phyloP scores from a whole-genome alignment of 331 rosid species.

The Acacia concinna region DNA sequence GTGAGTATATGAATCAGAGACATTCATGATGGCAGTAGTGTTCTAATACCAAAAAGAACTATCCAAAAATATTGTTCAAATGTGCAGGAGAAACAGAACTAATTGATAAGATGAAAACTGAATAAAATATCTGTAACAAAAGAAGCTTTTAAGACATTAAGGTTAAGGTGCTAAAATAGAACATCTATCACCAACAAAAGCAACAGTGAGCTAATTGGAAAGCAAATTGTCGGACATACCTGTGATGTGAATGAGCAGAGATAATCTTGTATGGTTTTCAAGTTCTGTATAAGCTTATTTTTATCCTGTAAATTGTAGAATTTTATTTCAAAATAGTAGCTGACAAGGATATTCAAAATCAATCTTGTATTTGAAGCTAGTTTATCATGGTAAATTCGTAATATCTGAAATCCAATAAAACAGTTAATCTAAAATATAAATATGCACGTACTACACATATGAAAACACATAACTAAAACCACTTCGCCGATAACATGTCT shows the following conservation, averaged over 20 bases:
- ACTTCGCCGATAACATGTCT: not conserved
- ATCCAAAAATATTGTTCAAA: not conserved
- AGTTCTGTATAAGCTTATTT: constrained; percentile 70
- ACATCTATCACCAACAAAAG: not conserved
- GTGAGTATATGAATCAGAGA: not conserved
- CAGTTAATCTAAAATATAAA: not conserved
- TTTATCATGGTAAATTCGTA: not conserved
- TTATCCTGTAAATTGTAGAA: constrained; percentile 62
- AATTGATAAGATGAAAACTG: not conserved
- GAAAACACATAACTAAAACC: not conserved
- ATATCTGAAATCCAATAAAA: not conserved
- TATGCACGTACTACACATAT: not conserved
- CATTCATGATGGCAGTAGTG: not conserved
- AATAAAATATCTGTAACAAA: not conserved
- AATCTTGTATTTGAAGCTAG: not conserved
- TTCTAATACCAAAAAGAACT: not conserved
- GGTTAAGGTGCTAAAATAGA: not conserved
- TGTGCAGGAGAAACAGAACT: not conserved
- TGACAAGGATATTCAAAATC: constrained; percentile 9
- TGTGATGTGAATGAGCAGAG: constrained; percentile 87
- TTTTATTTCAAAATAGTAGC: constrained; percentile 8
- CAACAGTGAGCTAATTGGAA: constrained; percentile 3
- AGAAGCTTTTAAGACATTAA: not conserved
- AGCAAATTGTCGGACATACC: constrained; percentile 44
- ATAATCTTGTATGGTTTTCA: constrained; percentile 93